A percentile compares a stretch with the other conserved stretches of the same genome.
Conservation (phyloP, 805 yeast species). For the Yamadazyma olivae region DNA sequence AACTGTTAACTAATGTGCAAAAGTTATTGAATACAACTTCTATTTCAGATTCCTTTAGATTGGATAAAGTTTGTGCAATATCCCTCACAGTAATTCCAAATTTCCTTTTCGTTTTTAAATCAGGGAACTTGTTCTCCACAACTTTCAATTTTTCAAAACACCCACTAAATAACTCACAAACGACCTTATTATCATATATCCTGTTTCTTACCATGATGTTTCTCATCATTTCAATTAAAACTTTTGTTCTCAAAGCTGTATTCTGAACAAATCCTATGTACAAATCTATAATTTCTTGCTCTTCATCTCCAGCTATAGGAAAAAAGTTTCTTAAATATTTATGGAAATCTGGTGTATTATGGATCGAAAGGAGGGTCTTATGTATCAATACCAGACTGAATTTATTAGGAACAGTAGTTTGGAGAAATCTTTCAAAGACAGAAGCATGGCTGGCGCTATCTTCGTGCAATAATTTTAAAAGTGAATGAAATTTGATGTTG, state of each 20-base stretch:
- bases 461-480: neutral
- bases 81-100: slow-evolving; percentile 26
- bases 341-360: neutral
- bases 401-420: neutral
- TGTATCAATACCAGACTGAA: slow-evolving; percentile 3
- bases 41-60: slow-evolving; percentile 15
- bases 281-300: neutral
- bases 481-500: too few relatives aligned
- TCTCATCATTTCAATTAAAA: slow-evolving; percentile 10
- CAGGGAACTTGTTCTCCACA: neutral
- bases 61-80: slow-evolving; percentile 27
- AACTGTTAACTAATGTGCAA: neutral
- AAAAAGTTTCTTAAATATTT: slow-evolving; percentile 1
- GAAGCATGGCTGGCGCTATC: neutral
- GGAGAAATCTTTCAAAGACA: slow-evolving; percentile 3
- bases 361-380: slow-evolving; percentile 2
- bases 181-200: slow-evolving; percentile 8
- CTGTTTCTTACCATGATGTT: slow-evolving; percentile 11
- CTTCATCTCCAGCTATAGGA: slow-evolving; percentile 1
- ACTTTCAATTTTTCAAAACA: slow-evolving; percentile 3
- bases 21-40: slow-evolving; percentile 16
- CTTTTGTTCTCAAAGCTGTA: slow-evolving; percentile 1
- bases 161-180: slow-evolving; percentile 2
- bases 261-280: slow-evolving; percentile 4
- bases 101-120: slow-evolving; percentile 5